Evolutionary conservation across 768 basidiomycete species (phyloP).

Genomic region (Omphalotus guepiniiformis): DNA sequence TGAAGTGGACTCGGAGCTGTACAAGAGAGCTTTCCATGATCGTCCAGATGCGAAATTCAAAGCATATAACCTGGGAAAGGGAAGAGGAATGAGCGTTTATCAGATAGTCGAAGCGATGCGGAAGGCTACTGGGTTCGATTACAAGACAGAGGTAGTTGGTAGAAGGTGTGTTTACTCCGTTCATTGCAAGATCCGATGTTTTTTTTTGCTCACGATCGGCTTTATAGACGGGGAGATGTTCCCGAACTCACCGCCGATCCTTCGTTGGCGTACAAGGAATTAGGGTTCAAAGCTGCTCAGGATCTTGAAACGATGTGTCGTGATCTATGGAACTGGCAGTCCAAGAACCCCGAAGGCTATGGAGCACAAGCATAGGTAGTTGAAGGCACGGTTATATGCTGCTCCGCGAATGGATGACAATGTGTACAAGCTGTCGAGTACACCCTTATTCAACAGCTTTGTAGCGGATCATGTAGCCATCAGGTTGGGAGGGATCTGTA

Average conservation of each 20-base stretch:
- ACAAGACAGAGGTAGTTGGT: conserved; percentile 84
- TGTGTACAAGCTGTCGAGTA: no score
- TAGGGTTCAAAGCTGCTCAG: conserved; percentile 83
- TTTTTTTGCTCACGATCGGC: no score
- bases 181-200: no score
- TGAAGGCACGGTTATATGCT: no score
- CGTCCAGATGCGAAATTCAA: conserved; percentile 56
- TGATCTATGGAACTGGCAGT: conserved; percentile 99
- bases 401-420: no score
- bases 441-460: no score
- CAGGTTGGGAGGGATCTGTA: no score
- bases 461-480: no score
- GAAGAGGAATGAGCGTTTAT: conserved; percentile 86
- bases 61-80: conserved; percentile 96
- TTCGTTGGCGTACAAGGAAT: conserved; percentile 82
- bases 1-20: conserved; percentile 41
- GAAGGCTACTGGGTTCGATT: conserved; percentile 84
- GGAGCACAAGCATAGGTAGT: no score
- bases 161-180: conserved; percentile 59
- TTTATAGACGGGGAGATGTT: conserved; percentile 90
- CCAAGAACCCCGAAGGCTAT: conserved; percentile 84
- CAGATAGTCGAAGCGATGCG: conserved; percentile 95
- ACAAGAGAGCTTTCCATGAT: conserved; percentile 47
- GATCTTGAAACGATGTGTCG: conserved; percentile 90
- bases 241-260: conserved; percentile 97